Base-by-base conservation (phyloP, 148 eudicot species). In the Camellia sinensis region DNA sequence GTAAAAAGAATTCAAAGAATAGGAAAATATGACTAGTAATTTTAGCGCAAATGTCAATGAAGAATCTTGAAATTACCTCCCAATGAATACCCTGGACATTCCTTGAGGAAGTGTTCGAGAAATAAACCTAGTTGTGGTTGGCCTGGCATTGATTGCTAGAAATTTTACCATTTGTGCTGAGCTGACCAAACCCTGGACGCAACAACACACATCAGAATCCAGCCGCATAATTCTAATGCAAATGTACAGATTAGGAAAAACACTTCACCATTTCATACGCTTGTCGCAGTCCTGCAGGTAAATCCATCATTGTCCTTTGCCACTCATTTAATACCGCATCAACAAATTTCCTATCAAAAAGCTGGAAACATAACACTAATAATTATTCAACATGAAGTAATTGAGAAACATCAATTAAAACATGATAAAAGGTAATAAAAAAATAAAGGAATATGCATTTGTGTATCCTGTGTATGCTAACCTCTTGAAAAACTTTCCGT, bases 251-350 rank as follows among this genome's bases (percentile, higher is more conserved):
- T 64, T 21, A 62, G 46, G 60, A 15, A 54, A 65, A 77, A 29
- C 2, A 13, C 43, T 19, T 79, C 75, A 93, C 99, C 99, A 88
- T 92, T 88, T 93, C 97, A 91, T 90, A 93, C 74, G 97, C 97
- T 87, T 93, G 95, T 61, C 93, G 91, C 46, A 95, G 76, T 79
- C 97, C 99, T 70, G 91, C 88, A 67, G 99, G 99, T 80, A 95
- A 91, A 89, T 95, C 99, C 93, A 90, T 92, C 82, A 95, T 86
- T 61, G 99, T 91, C 89, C 85, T 95, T 82, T 92, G 94, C 99
- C 99, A 95, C 86, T 95, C 99, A 85, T 91, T 93, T 82, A 95
- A 74, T 37, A 95, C 97, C 14, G 99, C 99, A 75, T 95, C 97
- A 67, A 95, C 87, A 83, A 95, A 93, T 81, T 93, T 90, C 70